Conservation (phyloP, 2,329 filamentous ascomycete genomes). For the Ophiocordyceps australis region DNA sequence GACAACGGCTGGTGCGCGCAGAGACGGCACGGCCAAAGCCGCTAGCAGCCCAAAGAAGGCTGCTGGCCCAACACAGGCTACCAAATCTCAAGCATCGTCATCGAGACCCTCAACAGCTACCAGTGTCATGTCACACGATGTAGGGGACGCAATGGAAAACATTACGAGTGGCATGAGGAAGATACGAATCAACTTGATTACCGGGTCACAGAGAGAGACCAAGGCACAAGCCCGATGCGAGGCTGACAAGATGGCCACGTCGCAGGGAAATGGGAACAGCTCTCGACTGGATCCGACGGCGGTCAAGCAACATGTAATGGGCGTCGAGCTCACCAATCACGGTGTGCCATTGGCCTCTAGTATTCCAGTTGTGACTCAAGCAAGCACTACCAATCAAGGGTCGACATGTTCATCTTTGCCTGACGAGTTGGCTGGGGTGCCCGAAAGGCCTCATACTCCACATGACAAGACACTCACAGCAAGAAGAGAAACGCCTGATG, state of each 20-base stretch:
- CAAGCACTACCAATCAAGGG: no score
- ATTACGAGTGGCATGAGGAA: slow-evolving; percentile 42
- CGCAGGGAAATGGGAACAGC: no score
- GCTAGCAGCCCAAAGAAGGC: slow-evolving; percentile 19
- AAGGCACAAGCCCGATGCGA: slow-evolving; percentile 17
- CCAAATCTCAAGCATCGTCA: slow-evolving; percentile 3
- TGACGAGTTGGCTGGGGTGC: no score
- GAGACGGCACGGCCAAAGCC: slow-evolving; percentile 16
- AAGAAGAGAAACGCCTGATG: slow-evolving; percentile 7
- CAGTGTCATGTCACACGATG: slow-evolving; percentile 3
- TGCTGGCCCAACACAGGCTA: slow-evolving; percentile 6
- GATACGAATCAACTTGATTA: slow-evolving; percentile 43
- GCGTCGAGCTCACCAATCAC: no score
- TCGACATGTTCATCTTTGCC: no score
- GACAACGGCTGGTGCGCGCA: slow-evolving; percentile 22
- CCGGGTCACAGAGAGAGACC: slow-evolving; percentile 37
- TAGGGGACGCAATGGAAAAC: slow-evolving; percentile 27
- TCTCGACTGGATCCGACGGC: no score
- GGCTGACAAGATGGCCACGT: slow-evolving; percentile 5
- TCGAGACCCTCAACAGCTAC: slow-evolving; percentile 3
- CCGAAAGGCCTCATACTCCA: no score
- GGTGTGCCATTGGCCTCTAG: no score
- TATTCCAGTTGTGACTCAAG: no score
- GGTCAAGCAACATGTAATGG: no score
- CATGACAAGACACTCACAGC: no score